A percentile compares a stretch with the other conserved stretches of the same genome.
Evolutionary conservation across 1,284 basidiomycete genomes (phyloP).

Genomic region (Trichosporon sp.): DNA sequence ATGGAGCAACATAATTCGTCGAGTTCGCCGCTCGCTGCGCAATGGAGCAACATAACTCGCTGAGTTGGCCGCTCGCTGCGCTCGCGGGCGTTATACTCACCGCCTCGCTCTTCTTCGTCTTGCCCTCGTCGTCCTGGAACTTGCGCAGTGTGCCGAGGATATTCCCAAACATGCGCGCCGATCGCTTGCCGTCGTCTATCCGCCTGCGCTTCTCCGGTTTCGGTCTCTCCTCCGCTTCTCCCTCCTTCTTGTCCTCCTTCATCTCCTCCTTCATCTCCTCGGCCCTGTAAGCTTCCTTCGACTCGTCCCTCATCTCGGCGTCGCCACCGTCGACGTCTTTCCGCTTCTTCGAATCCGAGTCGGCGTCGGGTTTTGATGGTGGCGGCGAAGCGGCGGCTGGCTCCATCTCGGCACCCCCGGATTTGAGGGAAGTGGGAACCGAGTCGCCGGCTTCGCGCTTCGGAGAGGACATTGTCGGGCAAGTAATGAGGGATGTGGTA

Average conservation of each 20-base stretch:
- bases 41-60: no score
- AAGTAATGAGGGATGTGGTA: slow-evolving; percentile 17
- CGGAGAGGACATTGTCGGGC: not conserved
- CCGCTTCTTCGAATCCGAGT: not conserved
- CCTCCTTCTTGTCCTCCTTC: not conserved
- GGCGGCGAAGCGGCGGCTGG: not conserved
- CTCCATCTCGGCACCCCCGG: not conserved
- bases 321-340: not conserved
- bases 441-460: not conserved
- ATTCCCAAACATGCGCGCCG: slow-evolving; percentile 54
- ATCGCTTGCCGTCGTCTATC: slow-evolving; percentile 51
- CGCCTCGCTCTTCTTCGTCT: slow-evolving; percentile 45
- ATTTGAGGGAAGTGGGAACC: not conserved
- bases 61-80: no score
- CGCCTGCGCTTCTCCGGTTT: slow-evolving; percentile 30
- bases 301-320: not conserved
- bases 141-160: slow-evolving; percentile 54
- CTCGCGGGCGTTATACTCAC: slow-evolving; percentile 36
- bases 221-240: not conserved
- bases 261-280: no score
- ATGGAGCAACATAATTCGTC: no score
- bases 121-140: slow-evolving; percentile 56
- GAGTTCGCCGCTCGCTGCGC: no score
- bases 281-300: not conserved
- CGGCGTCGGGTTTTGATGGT: not conserved